Evolutionary conservation across 176 grass and related monocot species (phyloP), one percentile per base, ranked within the genome.

Genomic region (Elymus sibiricus): DNA sequence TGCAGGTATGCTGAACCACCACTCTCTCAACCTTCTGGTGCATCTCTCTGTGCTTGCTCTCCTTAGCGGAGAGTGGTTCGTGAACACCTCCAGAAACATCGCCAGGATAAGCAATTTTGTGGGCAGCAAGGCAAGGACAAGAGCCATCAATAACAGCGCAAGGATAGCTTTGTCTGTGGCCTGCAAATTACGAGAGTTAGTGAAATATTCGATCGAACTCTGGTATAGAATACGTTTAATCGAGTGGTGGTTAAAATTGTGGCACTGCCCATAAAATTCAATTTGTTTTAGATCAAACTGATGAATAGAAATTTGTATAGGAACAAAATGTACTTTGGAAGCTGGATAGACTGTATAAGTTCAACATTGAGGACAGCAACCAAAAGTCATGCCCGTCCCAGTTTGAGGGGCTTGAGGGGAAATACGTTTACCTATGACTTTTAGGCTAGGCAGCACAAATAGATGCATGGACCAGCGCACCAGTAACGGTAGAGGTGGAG

Each of bases 1-100:
- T 78, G 93, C 96, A 43, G 96, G 96, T 87, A 98, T 95, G 69
- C 96, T 98, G 84, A 98, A 95, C 96, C 96, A 98, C 96, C 90
- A 98, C 79, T 98, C 96, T 82, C 96, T 94, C 22, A 95, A 70
- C 71, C 96, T 93, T 85, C 96, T 88, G 51, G 82, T 92, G 79
- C 86, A 98, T 73, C 78, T 94, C 79, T 98, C 96, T 70, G 96
- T 95, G 76, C 88, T 94, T 60, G 77, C 67, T 78, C 82, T 95
- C 84, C 96, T 89, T 47, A 58, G 84, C 17, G 93, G 91, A 28
- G 93, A 95, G 61, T 89, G 78, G 71, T 93, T 88, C 7, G 96
- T 98, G 85, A 94, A 98, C 84, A 89, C 82, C 89, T 94, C 96
- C 78, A 95, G 83, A 89, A 98, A 98, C 60, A 83, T 75, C 78